Base-by-base conservation (phyloP, 2,329 filamentous ascomycete species). In the Canariomyces notabilis region DNA sequence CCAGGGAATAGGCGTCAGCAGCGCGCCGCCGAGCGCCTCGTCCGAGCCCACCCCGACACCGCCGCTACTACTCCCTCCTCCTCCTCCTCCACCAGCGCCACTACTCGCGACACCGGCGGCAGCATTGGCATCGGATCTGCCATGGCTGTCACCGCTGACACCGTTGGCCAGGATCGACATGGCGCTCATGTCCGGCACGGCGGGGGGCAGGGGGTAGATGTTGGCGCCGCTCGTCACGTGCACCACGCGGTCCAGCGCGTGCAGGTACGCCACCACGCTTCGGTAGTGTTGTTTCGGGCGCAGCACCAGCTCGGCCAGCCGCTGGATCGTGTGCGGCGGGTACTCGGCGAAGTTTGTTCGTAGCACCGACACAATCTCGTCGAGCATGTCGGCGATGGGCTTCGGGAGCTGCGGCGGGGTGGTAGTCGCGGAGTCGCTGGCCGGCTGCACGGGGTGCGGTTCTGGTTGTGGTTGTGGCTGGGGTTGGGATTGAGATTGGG, bases 1-100 rank as follows among this genome's bases (percentile, higher is more conserved):
- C 93, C 93, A 98, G 0, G 90, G 87, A 47, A 98, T 97, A 1
- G 91, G 93, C 1, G 91, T 97, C 40, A 98, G 73, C 15, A 96
- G 73, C 0, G 93, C 93, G 6, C 93, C 93, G 18, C 91, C 91
- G 1, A 97, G 72, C 11, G 85, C 85, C 63, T 96, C 91, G 58
- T 97, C 91, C 39, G 86, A 89, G 2, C 89, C 90, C 6, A 91
- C 70, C 0, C n/a, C n/a, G n/a, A 29, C 7, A 4, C 26, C 26
- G n/a, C n/a, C n/a, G n/a, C n/a, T n/a, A n/a, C n/a, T 12, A 29
- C 14, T 3, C 26, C 26, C 26, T 4, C 26, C 22, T 6, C 22
- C 22, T 4, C 4, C 26, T 11, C 26, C 26, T 3, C 9, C 26
- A 29, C 26, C 26, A 29, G 26, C 26, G 14, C 4, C 26, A 29